A percentile compares a stretch with the other conserved stretches of the same genome.
Conservation (phyloP, 768 basidiomycete genomes). For the Rickenella mellea region DNA sequence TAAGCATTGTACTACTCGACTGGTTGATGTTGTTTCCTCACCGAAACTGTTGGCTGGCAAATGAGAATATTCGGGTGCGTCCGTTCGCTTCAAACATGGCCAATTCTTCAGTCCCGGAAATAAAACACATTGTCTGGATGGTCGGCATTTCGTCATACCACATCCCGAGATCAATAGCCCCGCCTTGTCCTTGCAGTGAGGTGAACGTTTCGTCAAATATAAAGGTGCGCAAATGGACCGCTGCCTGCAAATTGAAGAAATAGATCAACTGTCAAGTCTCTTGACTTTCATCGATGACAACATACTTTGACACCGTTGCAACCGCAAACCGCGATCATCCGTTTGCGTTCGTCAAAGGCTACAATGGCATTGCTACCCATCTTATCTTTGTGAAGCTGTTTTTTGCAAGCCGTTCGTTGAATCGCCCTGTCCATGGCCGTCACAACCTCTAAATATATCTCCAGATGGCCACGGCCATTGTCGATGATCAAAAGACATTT, state of each 20-base stretch:
- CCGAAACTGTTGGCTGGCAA: constrained; percentile 46
- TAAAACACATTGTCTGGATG: constrained; percentile 32
- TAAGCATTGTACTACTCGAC: no score
- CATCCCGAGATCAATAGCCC: constrained; percentile 25
- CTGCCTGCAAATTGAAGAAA: no score
- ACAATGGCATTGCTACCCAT: constrained; percentile 34
- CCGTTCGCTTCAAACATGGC: constrained; percentile 35
- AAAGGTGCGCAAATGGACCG: constrained; percentile 33
- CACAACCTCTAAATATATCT: constrained; percentile 29
- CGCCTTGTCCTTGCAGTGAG: constrained; percentile 32
- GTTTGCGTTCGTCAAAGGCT: constrained; percentile 43
- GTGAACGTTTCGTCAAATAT: constrained; percentile 35
- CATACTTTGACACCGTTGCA: constrained; percentile 32
- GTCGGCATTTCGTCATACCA: constrained; percentile 30
- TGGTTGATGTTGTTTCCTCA: constrained; percentile 14
- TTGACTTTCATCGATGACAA: no score
- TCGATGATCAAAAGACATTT: constrained; percentile 33
- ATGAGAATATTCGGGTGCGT: constrained; percentile 41
- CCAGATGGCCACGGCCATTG: constrained; percentile 22
- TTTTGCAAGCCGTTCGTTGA: constrained; percentile 12
- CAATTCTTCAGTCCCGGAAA: constrained; percentile 43
- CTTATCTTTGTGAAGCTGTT: constrained; percentile 33
- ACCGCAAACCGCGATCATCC: constrained; percentile 36
- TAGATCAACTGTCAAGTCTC: no score
- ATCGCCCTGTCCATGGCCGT: constrained; percentile 23